Percentiles rank a stretch among this genome's conserved stretches.
Conservation (phyloP, 441 rosid species). For the Isatis lusitanica region DNA sequence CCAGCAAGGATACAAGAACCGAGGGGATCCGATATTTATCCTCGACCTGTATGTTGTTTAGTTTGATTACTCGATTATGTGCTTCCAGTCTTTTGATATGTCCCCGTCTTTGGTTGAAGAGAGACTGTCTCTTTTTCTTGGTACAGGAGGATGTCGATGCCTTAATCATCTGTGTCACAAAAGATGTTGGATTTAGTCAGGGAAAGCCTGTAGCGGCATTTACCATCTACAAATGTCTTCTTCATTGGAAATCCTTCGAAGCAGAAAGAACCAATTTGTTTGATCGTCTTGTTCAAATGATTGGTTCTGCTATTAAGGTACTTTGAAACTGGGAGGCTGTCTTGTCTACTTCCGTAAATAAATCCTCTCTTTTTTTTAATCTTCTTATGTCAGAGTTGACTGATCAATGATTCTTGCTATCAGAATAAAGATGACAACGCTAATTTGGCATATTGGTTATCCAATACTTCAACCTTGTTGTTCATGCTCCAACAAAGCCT, state of each 20-base stretch:
- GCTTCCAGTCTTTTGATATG: slow-evolving; percentile 6
- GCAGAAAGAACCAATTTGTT: slow-evolving; percentile 87
- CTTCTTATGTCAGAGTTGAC: background rate
- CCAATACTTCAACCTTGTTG: slow-evolving; percentile 75
- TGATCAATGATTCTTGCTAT: slow-evolving; percentile 16
- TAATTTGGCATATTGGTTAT: slow-evolving; percentile 87
- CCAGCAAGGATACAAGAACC: slow-evolving; percentile 59
- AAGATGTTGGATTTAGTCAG: slow-evolving; percentile 70
- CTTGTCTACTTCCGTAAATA: background rate
- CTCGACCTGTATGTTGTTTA: slow-evolving; percentile 62
- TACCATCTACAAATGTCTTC: slow-evolving; percentile 87
- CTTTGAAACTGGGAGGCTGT: background rate
- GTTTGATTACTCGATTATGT: slow-evolving; percentile 2
- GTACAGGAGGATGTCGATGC: slow-evolving; percentile 78
- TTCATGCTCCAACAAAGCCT: slow-evolving; percentile 84
- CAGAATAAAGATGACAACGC: slow-evolving; percentile 72
- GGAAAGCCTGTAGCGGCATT: slow-evolving; percentile 87
- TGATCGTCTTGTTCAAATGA: slow-evolving; percentile 89
- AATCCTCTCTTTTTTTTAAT: background rate
- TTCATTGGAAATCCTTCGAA: slow-evolving; percentile 94
- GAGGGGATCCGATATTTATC: slow-evolving; percentile 65
- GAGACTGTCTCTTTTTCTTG: slow-evolving; percentile 22
- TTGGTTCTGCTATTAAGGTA: slow-evolving; percentile 92
- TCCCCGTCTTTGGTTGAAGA: slow-evolving; percentile 28
- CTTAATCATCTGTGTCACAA: slow-evolving; percentile 65